Percentiles rank a stretch among this genome's conserved stretches.
Evolutionary conservation across 768 basidiomycete species (phyloP).

Genomic region (Clitopilus hobsonii): DNA sequence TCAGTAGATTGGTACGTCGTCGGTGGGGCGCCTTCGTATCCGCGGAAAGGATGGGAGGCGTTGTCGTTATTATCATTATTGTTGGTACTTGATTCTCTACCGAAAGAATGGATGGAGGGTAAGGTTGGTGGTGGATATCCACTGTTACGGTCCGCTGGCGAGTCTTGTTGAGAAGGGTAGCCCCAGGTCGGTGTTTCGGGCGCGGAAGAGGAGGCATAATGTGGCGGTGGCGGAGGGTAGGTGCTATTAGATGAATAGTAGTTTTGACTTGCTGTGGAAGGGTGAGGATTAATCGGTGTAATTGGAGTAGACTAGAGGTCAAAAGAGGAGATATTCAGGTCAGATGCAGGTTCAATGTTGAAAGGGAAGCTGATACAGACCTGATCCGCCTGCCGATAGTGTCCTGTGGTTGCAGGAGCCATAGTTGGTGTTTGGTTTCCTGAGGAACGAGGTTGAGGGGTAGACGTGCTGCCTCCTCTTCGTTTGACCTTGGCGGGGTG

Average conservation of each 20-base stretch:
- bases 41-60: conserved; percentile 40
- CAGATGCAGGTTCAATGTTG: conserved; percentile 8
- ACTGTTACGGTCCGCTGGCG: conserved; percentile 40
- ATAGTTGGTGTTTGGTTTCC: conserved; percentile 45
- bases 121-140: conserved; percentile 45
- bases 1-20: conserved; percentile 32
- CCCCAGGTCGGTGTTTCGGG: conserved; percentile 52
- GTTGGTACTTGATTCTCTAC: conserved; percentile 7
- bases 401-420: conserved; percentile 42
- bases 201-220: conserved; percentile 35
- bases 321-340: conserved; percentile 6
- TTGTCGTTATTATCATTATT: conserved; percentile 22
- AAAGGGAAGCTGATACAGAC: conserved; percentile 18
- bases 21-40: conserved; percentile 40
- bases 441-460: conserved; percentile 23
- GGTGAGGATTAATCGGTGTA: conserved; percentile 20
- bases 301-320: conserved; percentile 7
- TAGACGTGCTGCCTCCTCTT: conserved; percentile 34
- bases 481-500: conserved; percentile 37
- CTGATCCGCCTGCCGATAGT: conserved; percentile 40
- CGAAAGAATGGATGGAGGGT: conserved; percentile 50
- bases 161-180: conserved; percentile 34
- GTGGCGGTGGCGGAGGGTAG: conserved; percentile 22
- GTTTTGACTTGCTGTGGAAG: neutral
- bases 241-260: neutral